Base-by-base conservation (phyloP, 306 rosid genomes). In the Cicer chorassanicum region DNA sequence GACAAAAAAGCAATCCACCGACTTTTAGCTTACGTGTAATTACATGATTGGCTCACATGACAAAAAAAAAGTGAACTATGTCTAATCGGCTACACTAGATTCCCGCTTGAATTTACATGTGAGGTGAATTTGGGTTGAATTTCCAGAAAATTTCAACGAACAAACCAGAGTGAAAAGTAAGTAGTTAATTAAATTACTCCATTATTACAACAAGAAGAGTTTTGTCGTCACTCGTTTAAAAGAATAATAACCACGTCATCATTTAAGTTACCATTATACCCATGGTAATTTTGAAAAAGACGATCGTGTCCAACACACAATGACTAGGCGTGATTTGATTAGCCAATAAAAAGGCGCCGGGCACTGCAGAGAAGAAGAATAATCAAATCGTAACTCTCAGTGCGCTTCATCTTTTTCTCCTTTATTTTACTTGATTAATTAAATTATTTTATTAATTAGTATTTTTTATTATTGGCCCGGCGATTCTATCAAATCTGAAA, bases 101-200 rank as follows among this genome's bases (percentile, higher is more conserved):
- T 46, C 15, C 6, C 9, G 45, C 56, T 39, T 75, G 69, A 81
- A 72, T 71, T 79, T 61, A 75, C 85, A 84, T 90, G 82, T 82
- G 49, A 50, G 82, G 73, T 78, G 90, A 84, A 90, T 89, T 90
- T 90, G 79, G 79, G 80, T 77, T 84, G 88, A 84, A 90, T 88
- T 86, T 84, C 79, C 61, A 77, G 75, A 77, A 63, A 86, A 88
- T 90, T 86, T 88, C 85, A 90, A 80, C 80, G 13, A 71, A 75
- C 68, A 8, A 29, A 29, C 4, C 0, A 29, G 4, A 45, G 59
- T 44, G 55, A 36, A 55, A 80, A 73, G 45, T 68, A 80, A 73
- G 45, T 68, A 36, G 69, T 79, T 55, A 64, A 70, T 2, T 66
- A 42, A 41, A 41, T 65, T 42, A 74, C 16, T 48, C 2, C 44